Conservation (phyloP, 2,329 filamentous ascomycete genomes). For the Phyllachora maydis region DNA sequence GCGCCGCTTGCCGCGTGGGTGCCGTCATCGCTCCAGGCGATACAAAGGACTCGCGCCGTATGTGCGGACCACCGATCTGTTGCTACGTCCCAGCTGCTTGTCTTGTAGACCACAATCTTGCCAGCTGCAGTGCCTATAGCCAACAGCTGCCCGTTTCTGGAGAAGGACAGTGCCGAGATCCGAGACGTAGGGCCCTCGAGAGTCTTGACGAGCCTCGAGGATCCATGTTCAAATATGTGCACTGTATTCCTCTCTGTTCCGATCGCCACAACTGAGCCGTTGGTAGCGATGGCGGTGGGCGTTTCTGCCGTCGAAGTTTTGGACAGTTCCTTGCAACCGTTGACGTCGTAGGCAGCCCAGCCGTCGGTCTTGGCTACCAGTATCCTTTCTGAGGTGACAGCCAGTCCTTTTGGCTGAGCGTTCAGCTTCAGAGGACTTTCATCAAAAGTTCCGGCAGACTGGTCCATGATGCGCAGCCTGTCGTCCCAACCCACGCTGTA, state of each 20-base stretch:
- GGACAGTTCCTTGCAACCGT: slow-evolving; percentile 39
- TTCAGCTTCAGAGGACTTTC: slow-evolving; percentile 46
- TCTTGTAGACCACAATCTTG: slow-evolving; percentile 69
- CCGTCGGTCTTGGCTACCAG: slow-evolving; percentile 35
- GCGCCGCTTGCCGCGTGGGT: slow-evolving; percentile 68
- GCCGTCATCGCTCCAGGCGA: slow-evolving; percentile 59
- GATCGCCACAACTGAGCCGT: slow-evolving; percentile 48
- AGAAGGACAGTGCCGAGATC: slow-evolving; percentile 71
- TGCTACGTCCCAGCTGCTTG: slow-evolving; percentile 43
- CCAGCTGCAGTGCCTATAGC: slow-evolving; percentile 70
- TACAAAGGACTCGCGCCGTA: slow-evolving; percentile 33
- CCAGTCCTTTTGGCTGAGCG: slow-evolving; percentile 63
- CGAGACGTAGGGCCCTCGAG: slow-evolving; percentile 49
- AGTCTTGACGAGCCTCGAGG: slow-evolving; percentile 32
- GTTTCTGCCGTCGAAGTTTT: slow-evolving; percentile 37
- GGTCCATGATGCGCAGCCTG: slow-evolving; percentile 59
- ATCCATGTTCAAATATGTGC: slow-evolving; percentile 47
- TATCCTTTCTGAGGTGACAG: slow-evolving; percentile 26
- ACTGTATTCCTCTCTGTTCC: slow-evolving; percentile 54
- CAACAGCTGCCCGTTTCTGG: slow-evolving; percentile 52
- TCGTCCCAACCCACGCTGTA: slow-evolving; percentile 93
- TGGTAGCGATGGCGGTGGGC: slow-evolving; percentile 52
- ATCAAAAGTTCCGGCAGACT: slow-evolving; percentile 53
- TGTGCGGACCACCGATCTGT: slow-evolving; percentile 53
- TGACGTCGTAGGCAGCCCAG: slow-evolving; percentile 33